These are phyloP conservation scores for Elaeis oleifera DNA, from an alignment of 202 grass and related monocot genomes.

Conservation along the genomic window DNA sequence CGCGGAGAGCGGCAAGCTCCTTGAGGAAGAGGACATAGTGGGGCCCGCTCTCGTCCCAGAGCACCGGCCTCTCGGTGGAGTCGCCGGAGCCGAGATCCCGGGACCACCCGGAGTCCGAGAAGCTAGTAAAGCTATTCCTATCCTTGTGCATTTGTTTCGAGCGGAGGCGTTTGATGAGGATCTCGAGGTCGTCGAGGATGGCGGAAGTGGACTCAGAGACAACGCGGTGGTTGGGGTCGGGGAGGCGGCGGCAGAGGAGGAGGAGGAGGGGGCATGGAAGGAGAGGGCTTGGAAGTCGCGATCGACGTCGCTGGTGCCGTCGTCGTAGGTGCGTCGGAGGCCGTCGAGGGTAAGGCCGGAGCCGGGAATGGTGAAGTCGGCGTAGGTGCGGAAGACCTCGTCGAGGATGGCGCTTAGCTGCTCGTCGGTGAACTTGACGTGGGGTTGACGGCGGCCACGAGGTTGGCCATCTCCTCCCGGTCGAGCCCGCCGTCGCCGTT, in stretches of 20 bases:
- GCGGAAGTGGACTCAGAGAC: slow-evolving; percentile 76
- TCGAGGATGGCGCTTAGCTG: slow-evolving; percentile 95
- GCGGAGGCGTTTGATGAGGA: slow-evolving; percentile 91
- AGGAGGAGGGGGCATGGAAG: slow-evolving; percentile 15
- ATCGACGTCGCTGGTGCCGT: slow-evolving; percentile 89
- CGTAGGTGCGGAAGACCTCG: slow-evolving; percentile 95
- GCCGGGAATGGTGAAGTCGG: slow-evolving; percentile 55
- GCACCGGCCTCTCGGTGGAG: slow-evolving; percentile 20
- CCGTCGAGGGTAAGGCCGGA: slow-evolving; percentile 64
- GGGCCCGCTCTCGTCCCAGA: slow-evolving; percentile 79
- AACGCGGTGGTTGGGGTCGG: slow-evolving; percentile 61
- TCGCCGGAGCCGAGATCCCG: slow-evolving; percentile 59
- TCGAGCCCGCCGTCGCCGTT: slow-evolving; percentile 87
- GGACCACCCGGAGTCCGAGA: slow-evolving; percentile 96
- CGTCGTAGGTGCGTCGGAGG: slow-evolving; percentile 82
- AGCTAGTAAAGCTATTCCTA: slow-evolving; percentile 60
- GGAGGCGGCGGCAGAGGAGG: slow-evolving; percentile 9
- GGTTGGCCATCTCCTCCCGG: slow-evolving; percentile 76
- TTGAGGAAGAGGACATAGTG: slow-evolving; percentile 94
- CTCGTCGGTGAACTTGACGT: slow-evolving; percentile 90
- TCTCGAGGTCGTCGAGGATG: slow-evolving; percentile 88
- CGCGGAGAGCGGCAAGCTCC: slow-evolving; percentile 70
- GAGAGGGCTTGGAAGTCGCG: slow-evolving; percentile 87
- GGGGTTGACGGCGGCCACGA: slow-evolving; percentile 78
- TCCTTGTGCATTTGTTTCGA: slow-evolving; percentile 69